A percentile compares a stretch with the other conserved stretches of the same genome.
Conservation (phyloP, 352 stramenopile genomes). For the Globisporangium echinulatum region DNA sequence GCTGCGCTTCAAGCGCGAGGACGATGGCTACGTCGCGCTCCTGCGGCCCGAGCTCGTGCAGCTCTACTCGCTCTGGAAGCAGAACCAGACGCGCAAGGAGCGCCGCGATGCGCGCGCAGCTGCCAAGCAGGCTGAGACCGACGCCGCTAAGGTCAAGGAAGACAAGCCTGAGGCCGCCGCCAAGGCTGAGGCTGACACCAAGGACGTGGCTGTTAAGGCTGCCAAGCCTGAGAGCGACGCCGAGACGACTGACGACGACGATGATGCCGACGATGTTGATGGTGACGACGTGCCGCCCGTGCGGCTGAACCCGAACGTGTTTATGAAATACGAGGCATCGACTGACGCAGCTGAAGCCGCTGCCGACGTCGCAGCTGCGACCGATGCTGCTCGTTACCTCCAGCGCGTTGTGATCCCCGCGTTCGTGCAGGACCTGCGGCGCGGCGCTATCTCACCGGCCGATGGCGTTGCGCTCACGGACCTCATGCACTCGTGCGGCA, state of each 20-base stretch:
- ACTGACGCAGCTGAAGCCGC: slow-evolving; percentile 54
- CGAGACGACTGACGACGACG: slow-evolving; percentile 20
- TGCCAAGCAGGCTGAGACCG: slow-evolving; percentile 14
- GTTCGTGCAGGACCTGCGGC: slow-evolving; percentile 81
- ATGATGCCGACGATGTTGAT: slow-evolving; percentile 40
- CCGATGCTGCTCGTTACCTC: slow-evolving; percentile 77
- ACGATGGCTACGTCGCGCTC: slow-evolving; percentile 87
- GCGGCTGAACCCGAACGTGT: slow-evolving; percentile 83
- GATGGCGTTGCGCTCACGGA: slow-evolving; percentile 92
- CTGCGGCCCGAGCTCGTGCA: slow-evolving; percentile 92
- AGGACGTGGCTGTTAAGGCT: slow-evolving; percentile 25
- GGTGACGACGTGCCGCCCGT: slow-evolving; percentile 45
- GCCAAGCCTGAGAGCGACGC: slow-evolving; percentile 22
- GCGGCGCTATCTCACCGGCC: slow-evolving; percentile 66
- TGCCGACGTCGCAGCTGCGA: slow-evolving; percentile 63
- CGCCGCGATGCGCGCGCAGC: slow-evolving; percentile 45
- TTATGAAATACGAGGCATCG: slow-evolving; percentile 85
- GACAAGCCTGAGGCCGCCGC: slow-evolving; percentile 2
- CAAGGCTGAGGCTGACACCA: slow-evolving; percentile 33
- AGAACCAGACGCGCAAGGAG: slow-evolving; percentile 70
- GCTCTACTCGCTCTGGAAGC: slow-evolving; percentile 87
- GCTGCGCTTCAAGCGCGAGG: slow-evolving; percentile 59
- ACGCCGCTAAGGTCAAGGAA: slow-evolving; percentile 31
- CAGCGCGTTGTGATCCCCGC: slow-evolving; percentile 82
- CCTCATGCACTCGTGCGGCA: slow-evolving; percentile 92